A percentile compares a stretch with the other conserved stretches of the same genome.
phyloP scores from a whole-genome alignment of 1,284 basidiomycete species.

The Pseudozyma hubeiensis region DNA sequence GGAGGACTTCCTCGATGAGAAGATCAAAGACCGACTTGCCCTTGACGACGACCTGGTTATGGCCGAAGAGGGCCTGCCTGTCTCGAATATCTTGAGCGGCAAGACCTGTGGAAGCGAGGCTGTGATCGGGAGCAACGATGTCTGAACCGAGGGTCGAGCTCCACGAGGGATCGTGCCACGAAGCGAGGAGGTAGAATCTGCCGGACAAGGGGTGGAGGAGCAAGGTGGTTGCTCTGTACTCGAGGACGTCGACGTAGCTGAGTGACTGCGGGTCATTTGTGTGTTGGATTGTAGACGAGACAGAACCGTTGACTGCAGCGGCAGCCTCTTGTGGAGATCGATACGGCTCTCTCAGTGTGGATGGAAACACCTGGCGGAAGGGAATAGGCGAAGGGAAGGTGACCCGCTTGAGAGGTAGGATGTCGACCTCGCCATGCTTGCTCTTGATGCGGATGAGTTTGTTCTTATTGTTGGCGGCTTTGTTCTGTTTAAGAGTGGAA shows the following conservation, averaged over 20 bases:
- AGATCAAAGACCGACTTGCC: constrained; percentile 36
- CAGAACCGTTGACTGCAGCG: constrained; percentile 8
- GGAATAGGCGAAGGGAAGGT: constrained; percentile 21
- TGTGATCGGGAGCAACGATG: background rate
- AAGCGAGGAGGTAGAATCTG: constrained; percentile 36
- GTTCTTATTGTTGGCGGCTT: constrained; percentile 11
- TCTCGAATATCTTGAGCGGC: constrained; percentile 3
- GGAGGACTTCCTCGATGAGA: constrained; percentile 47
- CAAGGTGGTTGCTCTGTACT: constrained; percentile 43
- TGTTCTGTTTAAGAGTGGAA: constrained; percentile 1
- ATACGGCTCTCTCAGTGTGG: constrained; percentile 20
- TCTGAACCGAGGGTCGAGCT: background rate
- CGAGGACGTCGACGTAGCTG: constrained; percentile 30
- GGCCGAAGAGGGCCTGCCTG: constrained; percentile 44
- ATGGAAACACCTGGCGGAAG: constrained; percentile 20
- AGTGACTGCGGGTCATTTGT: background rate
- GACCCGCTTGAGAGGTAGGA: constrained; percentile 37
- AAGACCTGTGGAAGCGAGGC: constrained; percentile 25
- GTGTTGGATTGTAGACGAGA: background rate
- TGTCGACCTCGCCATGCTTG: constrained; percentile 47
- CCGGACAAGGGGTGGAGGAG: constrained; percentile 39
- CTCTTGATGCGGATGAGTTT: constrained; percentile 44
- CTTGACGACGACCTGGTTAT: constrained; percentile 42
- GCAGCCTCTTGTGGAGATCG: constrained; percentile 22
- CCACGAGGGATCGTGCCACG: constrained; percentile 39